Evolutionary conservation across 768 basidiomycete species (phyloP).

Genomic region (Panaeolus papilionaceus): DNA sequence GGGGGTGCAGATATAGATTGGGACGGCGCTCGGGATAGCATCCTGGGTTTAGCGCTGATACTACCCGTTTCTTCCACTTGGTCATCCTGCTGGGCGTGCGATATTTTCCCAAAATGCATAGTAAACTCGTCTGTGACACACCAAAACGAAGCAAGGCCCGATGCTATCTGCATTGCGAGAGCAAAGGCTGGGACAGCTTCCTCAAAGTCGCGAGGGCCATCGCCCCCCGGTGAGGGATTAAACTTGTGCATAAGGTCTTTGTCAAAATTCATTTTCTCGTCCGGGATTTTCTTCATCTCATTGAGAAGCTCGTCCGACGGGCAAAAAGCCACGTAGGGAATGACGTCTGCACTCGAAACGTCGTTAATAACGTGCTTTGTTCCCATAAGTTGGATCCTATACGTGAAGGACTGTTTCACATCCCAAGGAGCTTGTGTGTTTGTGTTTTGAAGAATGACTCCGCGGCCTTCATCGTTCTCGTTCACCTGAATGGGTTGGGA

Average conservation of each 20-base stretch:
- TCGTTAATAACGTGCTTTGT: slow-evolving; percentile 50
- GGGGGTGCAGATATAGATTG: slow-evolving; percentile 24
- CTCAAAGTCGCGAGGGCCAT: slow-evolving; percentile 42
- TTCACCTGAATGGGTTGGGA: slow-evolving; percentile 16
- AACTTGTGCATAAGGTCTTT: slow-evolving; percentile 50
- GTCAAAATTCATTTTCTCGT: slow-evolving; percentile 49
- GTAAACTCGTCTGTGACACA: slow-evolving; percentile 69
- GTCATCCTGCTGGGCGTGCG: neutral
- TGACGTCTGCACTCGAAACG: slow-evolving; percentile 60
- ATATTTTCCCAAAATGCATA: neutral
- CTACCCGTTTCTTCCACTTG: neutral
- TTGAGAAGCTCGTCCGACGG: slow-evolving; percentile 59
- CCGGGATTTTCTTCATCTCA: slow-evolving; percentile 51
- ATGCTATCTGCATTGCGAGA: slow-evolving; percentile 74
- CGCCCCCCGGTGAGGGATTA: slow-evolving; percentile 51
- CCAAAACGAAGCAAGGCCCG: slow-evolving; percentile 69
- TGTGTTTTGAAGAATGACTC: slow-evolving; percentile 28
- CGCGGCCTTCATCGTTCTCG: slow-evolving; percentile 28
- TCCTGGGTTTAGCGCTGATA: neutral
- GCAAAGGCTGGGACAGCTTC: slow-evolving; percentile 69
- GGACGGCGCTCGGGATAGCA: slow-evolving; percentile 22
- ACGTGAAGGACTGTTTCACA: slow-evolving; percentile 63
- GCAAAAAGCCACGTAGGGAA: slow-evolving; percentile 78
- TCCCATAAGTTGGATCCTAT: slow-evolving; percentile 73
- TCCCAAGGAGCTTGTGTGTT: slow-evolving; percentile 49